A percentile compares a stretch with the other conserved stretches of the same genome.
Conservation (phyloP, 495 filamentous ascomycete species). For the Neurospora sp. region DNA sequence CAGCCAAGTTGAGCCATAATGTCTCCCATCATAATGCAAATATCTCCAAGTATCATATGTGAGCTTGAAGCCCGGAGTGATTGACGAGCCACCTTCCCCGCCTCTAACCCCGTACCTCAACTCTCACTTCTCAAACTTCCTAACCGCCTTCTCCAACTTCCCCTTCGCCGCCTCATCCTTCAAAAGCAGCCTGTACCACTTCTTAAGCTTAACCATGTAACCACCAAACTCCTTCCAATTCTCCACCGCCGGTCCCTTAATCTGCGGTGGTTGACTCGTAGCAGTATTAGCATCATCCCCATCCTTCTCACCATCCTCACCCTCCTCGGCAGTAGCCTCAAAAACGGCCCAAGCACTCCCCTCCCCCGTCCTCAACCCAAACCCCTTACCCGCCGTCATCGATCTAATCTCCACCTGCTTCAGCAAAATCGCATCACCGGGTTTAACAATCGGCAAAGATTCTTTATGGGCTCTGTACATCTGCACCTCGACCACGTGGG, state of each 20-base stretch:
- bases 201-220: conserved; percentile 24
- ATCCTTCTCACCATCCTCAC: background rate
- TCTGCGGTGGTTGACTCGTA: conserved; percentile 21
- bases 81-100: background rate
- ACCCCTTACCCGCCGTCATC: conserved; percentile 44
- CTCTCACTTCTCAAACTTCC: conserved; percentile 24
- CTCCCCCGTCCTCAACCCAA: conserved; percentile 33
- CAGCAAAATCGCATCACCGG: conserved; percentile 70
- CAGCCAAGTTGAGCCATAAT: background rate
- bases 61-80: background rate
- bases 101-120: background rate
- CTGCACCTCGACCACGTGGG: conserved; percentile 46
- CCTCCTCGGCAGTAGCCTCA: conserved; percentile 20
- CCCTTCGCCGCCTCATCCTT: conserved; percentile 22
- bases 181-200: conserved; percentile 29
- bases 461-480: conserved; percentile 66
- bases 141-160: conserved; percentile 32
- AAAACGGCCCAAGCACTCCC: conserved; percentile 57
- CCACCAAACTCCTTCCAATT: conserved; percentile 25
- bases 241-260: conserved; percentile 37
- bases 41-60: background rate
- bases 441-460: conserved; percentile 54
- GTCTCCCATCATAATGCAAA: background rate
- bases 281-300: background rate
- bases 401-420: conserved; percentile 60